Evolutionary conservation across 2,329 filamentous ascomycete species (phyloP), one percentile per base, ranked within the genome.

Genomic region (Nemania serpens): DNA sequence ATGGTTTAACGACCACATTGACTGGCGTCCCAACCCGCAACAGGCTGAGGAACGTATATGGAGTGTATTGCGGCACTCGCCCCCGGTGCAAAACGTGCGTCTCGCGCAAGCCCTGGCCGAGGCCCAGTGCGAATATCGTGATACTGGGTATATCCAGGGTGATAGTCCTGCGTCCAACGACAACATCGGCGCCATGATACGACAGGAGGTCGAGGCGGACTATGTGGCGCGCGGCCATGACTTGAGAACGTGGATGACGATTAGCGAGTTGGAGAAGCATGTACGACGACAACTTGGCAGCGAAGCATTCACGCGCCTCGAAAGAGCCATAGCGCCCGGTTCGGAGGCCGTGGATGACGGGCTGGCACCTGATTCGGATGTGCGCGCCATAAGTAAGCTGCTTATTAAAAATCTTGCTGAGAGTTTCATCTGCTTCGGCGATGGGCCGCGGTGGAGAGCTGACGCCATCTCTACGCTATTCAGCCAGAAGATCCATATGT

Each of bases 361-460:
- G 43, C 13, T 18, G 10, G 12, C 2, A n/a, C 18, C 47, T 11
- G n/a, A 54, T 22, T 17, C 39, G 2, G 55, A 65, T 0, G 53
- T 46, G 25, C 20, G 46, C n/a, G n/a, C 22, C 34, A 53, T 67
- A 15, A 48, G 63, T 11, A 39, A 59, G 29, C 20, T 62, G 39
- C 50, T 62, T 10, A 53, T 73, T 9, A 59, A 66, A 34, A 66
- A 60, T 13, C 46, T 73, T 3, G 62, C 66, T 2, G 64, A 58
- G 45, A 66, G 49, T n/a, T 72, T 55, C 50, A 63, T 65, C 2
- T 72, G 71, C 36, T 71, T 72, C 34, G 71, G 70, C 1, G 58
- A 71, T 51, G 70, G 70, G 18, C 71, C 70, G n/a, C 62, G 67
- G 22, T 73, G 70, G 70, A 63, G 56, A 18, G 39, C 57, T 6